A percentile compares a stretch with the other conserved stretches of the same genome.
Evolutionary conservation across 805 yeast species (phyloP).

Genomic region (Cyberlindnera amylophila): DNA sequence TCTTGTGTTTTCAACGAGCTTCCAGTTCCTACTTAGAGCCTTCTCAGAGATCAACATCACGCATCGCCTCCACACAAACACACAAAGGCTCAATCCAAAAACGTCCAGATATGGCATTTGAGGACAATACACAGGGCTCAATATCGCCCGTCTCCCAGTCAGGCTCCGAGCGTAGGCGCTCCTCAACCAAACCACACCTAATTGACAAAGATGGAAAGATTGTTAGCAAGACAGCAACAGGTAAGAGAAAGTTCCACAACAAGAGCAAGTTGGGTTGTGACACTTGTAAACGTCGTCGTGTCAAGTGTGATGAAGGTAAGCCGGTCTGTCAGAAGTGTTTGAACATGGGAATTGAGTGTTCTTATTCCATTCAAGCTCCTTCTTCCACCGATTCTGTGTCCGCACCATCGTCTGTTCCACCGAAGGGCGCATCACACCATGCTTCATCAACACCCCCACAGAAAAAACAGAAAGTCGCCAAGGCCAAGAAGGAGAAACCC

Average conservation of each 20-base stretch:
- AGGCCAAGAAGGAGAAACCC: too few species aligned
- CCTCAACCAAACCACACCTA: slow-evolving; percentile 17
- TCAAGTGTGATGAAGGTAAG: slow-evolving; percentile 85
- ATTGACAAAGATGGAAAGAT: slow-evolving; percentile 37
- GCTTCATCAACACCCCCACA: neutral
- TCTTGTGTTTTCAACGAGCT: neutral
- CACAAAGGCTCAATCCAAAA: too few species aligned
- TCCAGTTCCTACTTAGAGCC: too few species aligned
- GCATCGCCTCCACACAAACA: too few species aligned
- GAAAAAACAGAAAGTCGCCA: neutral
- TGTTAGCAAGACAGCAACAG: slow-evolving; percentile 45
- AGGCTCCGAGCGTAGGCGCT: slow-evolving; percentile 7
- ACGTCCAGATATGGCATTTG: too few species aligned
- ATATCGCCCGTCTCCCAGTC: slow-evolving; percentile 5
- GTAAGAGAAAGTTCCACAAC: slow-evolving; percentile 83
- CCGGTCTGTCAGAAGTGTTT: slow-evolving; percentile 79
- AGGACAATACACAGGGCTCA: neutral
- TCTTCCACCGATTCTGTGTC: too few species aligned
- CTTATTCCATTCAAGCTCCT: slow-evolving; percentile 37
- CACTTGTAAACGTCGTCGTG: slow-evolving; percentile 84
- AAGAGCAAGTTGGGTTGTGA: slow-evolving; percentile 88
- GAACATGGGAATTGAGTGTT: slow-evolving; percentile 75
- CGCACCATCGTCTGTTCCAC: too few species aligned
- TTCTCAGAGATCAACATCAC: neutral
- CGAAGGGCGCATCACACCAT: too few species aligned